Evolutionary conservation across 805 yeast genomes (phyloP), one percentile per base, ranked within the genome.

Genomic region (Suhomyces xylopsoci): DNA sequence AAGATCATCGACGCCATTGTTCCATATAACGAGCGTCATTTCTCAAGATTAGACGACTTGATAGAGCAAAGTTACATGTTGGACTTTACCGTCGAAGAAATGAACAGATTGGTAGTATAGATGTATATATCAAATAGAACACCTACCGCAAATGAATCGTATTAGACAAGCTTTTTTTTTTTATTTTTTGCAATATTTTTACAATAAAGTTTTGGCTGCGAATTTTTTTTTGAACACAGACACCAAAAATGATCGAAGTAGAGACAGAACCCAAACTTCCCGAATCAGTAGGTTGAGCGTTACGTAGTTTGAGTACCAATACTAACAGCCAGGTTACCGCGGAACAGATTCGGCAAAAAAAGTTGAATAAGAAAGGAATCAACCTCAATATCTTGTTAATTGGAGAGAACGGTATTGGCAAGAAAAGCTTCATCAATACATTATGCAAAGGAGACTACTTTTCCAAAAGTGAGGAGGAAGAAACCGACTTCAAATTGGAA

Each of bases 1-100:
- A 78, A 76, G 44, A 71, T 84, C 12, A 76, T 93, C 8, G 96
- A 88, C 52, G 78, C 87, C n/a, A 80, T 94, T 51, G 69, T 90
- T 40, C 97, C 98, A 3, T 94, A 94, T 68, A 87, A 88, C 56
- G 90, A 89, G 63, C 83, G 98, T 62, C 99, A 94, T 69, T 85
- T 78, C 63, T 64, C 75, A 36, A 80, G 99, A 57, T 72, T 90
- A 25, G 96, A 88, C 56, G 90, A 81, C 42, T 72, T 94, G 65
- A 70, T 91, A 36, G 97, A 94, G 68, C 89, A 90, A 65, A 90
- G 96, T 64, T 93, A 81, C 62, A 77, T 90, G 46, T 68, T 94
- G 55, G 98, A 94, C 63, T 94, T 88, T 62, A 87, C 92, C 7
- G 80, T 92, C 51, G 84, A 83, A 50, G 88, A 88, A 64, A 91